These are phyloP conservation scores for Triticum dicoccoides DNA, from an alignment of 176 grass and related monocot genomes.

Conservation along the genomic window DNA sequence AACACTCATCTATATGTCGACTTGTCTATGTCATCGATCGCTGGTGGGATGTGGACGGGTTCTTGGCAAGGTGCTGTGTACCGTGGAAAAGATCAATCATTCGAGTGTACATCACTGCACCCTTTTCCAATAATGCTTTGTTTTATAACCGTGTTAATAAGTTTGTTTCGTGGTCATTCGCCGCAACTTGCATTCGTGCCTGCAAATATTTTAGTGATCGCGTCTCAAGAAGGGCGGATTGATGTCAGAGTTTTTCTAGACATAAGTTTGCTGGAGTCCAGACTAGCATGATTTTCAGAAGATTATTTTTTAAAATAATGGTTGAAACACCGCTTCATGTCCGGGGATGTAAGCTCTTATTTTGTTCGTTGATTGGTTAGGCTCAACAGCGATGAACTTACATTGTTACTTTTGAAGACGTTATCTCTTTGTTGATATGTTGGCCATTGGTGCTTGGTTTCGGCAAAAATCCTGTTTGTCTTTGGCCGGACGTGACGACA, in stretches of 20 bases:
- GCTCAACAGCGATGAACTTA: too few species aligned
- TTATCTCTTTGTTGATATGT: too few species aligned
- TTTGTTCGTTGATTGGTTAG: too few species aligned
- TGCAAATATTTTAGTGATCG: neutral
- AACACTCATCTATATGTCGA: neutral
- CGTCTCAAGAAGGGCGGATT: neutral
- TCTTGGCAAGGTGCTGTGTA: neutral
- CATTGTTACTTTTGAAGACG: too few species aligned
- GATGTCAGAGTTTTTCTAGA: neutral
- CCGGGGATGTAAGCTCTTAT: too few species aligned
- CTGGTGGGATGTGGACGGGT: neutral
- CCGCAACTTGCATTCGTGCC: neutral
- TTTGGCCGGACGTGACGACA: too few species aligned
- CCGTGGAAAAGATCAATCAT: neutral
- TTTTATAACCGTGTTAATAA: neutral
- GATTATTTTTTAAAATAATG: too few species aligned
- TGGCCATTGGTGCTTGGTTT: too few species aligned
- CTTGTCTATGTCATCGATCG: neutral
- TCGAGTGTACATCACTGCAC: neutral
- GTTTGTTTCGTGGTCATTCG: neutral
- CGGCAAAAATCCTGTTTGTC: too few species aligned
- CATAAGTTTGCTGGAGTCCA: too few species aligned
- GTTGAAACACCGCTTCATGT: too few species aligned
- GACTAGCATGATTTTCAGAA: too few species aligned
- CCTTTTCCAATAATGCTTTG: neutral